These are phyloP conservation scores for Dactylellina sp. DNA, from an alignment of 2,329 filamentous ascomycete genomes.

Conservation along the genomic window DNA sequence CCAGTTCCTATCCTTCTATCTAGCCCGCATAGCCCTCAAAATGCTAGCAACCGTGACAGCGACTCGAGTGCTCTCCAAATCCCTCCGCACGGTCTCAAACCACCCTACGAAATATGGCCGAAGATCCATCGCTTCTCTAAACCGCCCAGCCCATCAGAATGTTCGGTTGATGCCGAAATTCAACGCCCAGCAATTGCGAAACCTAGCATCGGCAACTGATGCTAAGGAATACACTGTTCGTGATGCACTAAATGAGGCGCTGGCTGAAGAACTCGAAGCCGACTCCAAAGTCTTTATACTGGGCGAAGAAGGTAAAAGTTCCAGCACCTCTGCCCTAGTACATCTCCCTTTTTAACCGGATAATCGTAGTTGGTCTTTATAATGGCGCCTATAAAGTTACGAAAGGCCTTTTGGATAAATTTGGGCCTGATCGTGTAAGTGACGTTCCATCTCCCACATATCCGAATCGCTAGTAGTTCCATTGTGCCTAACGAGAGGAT, in stretches of 20 bases:
- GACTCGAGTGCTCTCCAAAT: conserved; percentile 29
- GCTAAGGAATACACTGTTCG: conserved; percentile 72
- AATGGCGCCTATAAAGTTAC: conserved; percentile 99
- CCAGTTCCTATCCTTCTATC: no score
- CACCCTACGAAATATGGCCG: not conserved
- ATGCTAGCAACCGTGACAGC: conserved; percentile 32
- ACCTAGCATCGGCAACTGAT: conserved; percentile 37
- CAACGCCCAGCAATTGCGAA: conserved; percentile 24
- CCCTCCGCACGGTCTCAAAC: conserved; percentile 6
- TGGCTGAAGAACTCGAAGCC: conserved; percentile 94
- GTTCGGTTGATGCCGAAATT: conserved; percentile 13
- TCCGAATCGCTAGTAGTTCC: not conserved
- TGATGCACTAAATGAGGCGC: conserved; percentile 96
- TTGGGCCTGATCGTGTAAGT: conserved; percentile 82
- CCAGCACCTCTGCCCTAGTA: not conserved
- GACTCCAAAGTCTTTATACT: conserved; percentile 96
- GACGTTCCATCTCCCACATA: no score
- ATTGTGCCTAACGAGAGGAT: not conserved
- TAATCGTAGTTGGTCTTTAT: conserved; percentile 65
- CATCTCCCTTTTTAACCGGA: not conserved
- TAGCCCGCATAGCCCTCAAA: no score
- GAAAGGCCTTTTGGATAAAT: conserved; percentile 95
- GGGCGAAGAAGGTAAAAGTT: conserved; percentile 84
- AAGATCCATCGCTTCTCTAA: conserved; percentile 41
- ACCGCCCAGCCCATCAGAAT: not conserved